Conservation (phyloP, 1,284 basidiomycete species). For the Pisolithus thermaeus region DNA sequence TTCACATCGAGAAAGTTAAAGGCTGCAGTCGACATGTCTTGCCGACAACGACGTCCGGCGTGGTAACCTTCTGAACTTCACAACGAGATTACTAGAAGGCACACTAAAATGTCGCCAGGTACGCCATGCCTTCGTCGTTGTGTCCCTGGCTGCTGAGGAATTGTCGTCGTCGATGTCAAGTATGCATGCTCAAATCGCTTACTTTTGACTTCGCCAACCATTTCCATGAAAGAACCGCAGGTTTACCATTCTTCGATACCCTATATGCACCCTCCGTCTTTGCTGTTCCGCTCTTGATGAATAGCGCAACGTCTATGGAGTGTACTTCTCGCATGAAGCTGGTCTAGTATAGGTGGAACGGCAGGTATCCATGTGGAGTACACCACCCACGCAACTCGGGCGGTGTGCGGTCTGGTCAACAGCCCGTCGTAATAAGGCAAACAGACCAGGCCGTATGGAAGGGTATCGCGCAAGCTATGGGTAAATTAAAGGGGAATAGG, state of each 20-base stretch:
- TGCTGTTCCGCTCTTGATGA: conserved; percentile 70
- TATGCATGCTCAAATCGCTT: conserved; percentile 85
- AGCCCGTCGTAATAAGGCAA: too few relatives aligned
- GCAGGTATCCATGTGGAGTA: conserved; percentile 81
- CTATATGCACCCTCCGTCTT: conserved; percentile 59
- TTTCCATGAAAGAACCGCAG: conserved; percentile 91
- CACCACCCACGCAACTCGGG: conserved; percentile 76
- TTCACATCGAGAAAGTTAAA: conserved; percentile 49
- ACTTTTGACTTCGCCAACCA: conserved; percentile 95
- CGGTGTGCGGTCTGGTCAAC: too few relatives aligned
- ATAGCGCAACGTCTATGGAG: conserved; percentile 75
- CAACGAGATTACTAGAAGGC: conserved; percentile 42
- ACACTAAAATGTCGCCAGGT: conserved; percentile 66
- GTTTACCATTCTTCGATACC: conserved; percentile 76
- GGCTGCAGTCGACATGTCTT: conserved; percentile 56
- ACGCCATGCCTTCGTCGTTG: conserved; percentile 15
- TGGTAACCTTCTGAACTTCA: conserved; percentile 80
- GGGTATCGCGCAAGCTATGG: conserved; percentile 82
- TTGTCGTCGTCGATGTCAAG: conserved; percentile 94
- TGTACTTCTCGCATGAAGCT: conserved; percentile 57
- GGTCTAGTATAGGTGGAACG: conserved; percentile 54
- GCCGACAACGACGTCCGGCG: conserved; percentile 92
- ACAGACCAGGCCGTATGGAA: conserved; percentile 68
- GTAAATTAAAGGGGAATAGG: conserved; percentile 59
- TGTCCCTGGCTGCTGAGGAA: conserved; percentile 36